Base-by-base conservation (phyloP, 1,284 basidiomycete genomes). In the Cutaneotrichosporon cutaneum region DNA sequence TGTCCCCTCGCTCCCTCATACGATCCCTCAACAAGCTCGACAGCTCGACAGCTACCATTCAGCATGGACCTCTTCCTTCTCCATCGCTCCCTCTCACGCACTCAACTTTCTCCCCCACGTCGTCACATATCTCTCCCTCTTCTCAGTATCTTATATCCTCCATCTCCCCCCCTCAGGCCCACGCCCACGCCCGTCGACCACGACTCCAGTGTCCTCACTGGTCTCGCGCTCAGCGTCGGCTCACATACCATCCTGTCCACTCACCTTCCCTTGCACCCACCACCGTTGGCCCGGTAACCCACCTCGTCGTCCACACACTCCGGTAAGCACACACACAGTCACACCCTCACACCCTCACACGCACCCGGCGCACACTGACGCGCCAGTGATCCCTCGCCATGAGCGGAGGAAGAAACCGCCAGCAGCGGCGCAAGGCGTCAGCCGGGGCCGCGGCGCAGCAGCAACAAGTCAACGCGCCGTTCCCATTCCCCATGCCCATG, bases 181-280 rank as follows among this genome's bases (percentile, higher is more conserved):
- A 10, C 48, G 6, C 16, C 27, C 26, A 14, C 24, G 24, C 48
- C 26, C 48, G 48, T 51, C 48, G 48, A 51, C 26, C 48, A 24
- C 48, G 48, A 51, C 14, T 27, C 48, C 48, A 30, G 48, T 51
- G 27, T 32, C 18, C 32, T 5, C 27, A 32, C 26, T 51, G 48
- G 48, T 51, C 48, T 51, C 48, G 48, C 48, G 48, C 48, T 51
- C 48, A 30, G 48, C 48, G 48, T 27, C 18, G 48, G 48, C 48
- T 32, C 44, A 13, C 24, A 10, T 9, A 27, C 18, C 26, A 26
- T 27, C 32, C 27, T 32, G 48, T 51, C 27, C 26, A 47, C 45
- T 47, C 45, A 47, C 22, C 45, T 47, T 47, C 45, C 24, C 45
- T 47, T 47, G 9, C 26, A 24, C 24, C 45, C 45, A 24, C 45